Percentiles rank a stretch among this genome's conserved stretches.
Conservation (phyloP, 768 basidiomycete species). For the Suillus ampliporus region DNA sequence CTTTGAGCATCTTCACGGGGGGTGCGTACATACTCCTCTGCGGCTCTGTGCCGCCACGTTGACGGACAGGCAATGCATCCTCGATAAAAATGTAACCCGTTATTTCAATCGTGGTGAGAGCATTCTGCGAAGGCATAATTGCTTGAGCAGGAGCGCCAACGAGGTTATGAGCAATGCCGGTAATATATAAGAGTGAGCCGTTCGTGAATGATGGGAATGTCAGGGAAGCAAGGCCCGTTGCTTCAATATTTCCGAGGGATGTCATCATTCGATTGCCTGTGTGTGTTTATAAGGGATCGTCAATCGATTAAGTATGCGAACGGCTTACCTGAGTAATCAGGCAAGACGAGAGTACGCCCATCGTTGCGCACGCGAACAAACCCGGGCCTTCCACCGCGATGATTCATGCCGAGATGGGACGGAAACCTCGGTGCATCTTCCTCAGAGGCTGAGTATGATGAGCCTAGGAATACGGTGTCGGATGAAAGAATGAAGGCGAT, state of each 20-base stretch:
- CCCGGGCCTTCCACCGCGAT: constrained; percentile 65
- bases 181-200: constrained; percentile 68
- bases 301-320: constrained; percentile 10
- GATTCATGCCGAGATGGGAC: constrained; percentile 71
- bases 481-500: constrained; percentile 53
- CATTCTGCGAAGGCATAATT: constrained; percentile 62
- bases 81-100: constrained; percentile 60
- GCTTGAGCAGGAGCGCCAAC: constrained; percentile 46
- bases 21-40: constrained; percentile 62
- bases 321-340: constrained; percentile 60
- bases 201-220: constrained; percentile 58
- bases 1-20: constrained; percentile 57
- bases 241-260: constrained; percentile 69
- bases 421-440: constrained; percentile 46
- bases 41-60: constrained; percentile 38
- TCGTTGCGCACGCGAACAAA: constrained; percentile 63
- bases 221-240: constrained; percentile 59
- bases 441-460: constrained; percentile 49
- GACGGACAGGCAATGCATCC: constrained; percentile 62
- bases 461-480: constrained; percentile 66
- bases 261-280: constrained; percentile 66
- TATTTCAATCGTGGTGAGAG: constrained; percentile 52
- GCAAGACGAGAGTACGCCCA: constrained; percentile 59
- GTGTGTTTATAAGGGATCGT: background rate
- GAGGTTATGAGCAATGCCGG: constrained; percentile 59